Evolutionary conservation across 129 eudicot genomes (phyloP).

Genomic region (Dittrichia graveolens): DNA sequence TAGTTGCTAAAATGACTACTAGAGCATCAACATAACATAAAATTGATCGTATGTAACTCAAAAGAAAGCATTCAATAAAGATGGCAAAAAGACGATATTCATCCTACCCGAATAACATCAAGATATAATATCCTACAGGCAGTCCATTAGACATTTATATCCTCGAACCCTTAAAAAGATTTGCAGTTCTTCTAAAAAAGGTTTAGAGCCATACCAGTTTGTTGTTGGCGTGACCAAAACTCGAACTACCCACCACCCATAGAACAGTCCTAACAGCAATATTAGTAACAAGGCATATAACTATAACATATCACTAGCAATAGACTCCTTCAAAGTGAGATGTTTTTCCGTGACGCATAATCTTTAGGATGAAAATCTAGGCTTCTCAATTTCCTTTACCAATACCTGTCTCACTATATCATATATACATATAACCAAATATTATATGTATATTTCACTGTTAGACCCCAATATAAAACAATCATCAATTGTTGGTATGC

Average conservation of each 20-base stretch:
- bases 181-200: constrained; percentile 21
- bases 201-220: constrained; percentile 49
- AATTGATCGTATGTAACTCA: not conserved
- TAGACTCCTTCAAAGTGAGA: not conserved
- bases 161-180: constrained; percentile 22
- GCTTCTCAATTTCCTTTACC: constrained; percentile 26
- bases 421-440: constrained; percentile 35
- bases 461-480: constrained; percentile 11
- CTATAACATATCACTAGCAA: constrained; percentile 26
- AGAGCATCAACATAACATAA: constrained; percentile 3
- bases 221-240: constrained; percentile 50
- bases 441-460: not conserved
- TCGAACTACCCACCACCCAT: constrained; percentile 52
- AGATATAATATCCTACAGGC: constrained; percentile 9
- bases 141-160: constrained; percentile 20
- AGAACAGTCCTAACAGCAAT: constrained; percentile 39
- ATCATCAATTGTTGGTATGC: constrained; percentile 18
- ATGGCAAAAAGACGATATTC: not conserved
- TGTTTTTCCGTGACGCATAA: not conserved
- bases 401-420: constrained; percentile 41
- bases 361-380: constrained; percentile 24
- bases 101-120: constrained; percentile 16
- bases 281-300: constrained; percentile 36
- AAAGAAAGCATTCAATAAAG: not conserved
- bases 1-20: constrained; percentile 25